phyloP scores from a whole-genome alignment of 192 early-diverging fungal species.

The Linderina pennispora region DNA sequence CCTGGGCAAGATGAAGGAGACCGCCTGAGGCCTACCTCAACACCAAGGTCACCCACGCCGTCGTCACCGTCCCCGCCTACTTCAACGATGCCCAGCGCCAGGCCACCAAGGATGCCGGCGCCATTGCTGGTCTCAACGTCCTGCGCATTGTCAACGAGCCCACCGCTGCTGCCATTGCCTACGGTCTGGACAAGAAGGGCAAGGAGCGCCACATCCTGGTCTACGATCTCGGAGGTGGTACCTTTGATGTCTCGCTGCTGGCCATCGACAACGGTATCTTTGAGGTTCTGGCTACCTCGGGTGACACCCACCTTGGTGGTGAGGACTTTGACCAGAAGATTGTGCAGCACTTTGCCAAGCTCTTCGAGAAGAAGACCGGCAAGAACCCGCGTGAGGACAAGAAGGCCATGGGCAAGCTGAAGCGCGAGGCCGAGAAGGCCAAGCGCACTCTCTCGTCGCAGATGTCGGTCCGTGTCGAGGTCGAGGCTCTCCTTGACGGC shows the following conservation, averaged over 20 bases:
- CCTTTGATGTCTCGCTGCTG: constrained; percentile 96
- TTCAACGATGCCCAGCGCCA: constrained; percentile 95
- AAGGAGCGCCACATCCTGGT: constrained; percentile 90
- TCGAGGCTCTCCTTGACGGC: constrained; percentile 85
- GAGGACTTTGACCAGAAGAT: constrained; percentile 98
- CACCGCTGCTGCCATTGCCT: constrained; percentile 91
- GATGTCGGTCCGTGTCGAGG: constrained; percentile 87
- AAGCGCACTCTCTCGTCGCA: constrained; percentile 94
- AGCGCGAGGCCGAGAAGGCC: constrained; percentile 96
- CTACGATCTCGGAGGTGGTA: constrained; percentile 96
- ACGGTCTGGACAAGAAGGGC: constrained; percentile 90
- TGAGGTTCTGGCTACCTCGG: constrained; percentile 90
- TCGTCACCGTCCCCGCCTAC: constrained; percentile 97
- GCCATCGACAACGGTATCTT: constrained; percentile 96
- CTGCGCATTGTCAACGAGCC: constrained; percentile 93
- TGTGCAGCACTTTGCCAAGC: constrained; percentile 88
- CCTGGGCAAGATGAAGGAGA: constrained; percentile 91
- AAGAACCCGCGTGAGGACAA: constrained; percentile 77
- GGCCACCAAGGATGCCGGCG: constrained; percentile 88
- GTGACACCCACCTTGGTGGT: constrained; percentile 97
- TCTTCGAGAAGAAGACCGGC: constrained; percentile 86
- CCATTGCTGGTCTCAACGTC: constrained; percentile 76
- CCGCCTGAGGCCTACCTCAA: constrained; percentile 84
- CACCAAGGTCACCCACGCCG: constrained; percentile 84
- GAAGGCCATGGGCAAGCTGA: constrained; percentile 91